Evolutionary conservation across 2,329 filamentous ascomycete genomes (phyloP), one percentile per base, ranked within the genome.

Genomic region (Sclerotinia minor): DNA sequence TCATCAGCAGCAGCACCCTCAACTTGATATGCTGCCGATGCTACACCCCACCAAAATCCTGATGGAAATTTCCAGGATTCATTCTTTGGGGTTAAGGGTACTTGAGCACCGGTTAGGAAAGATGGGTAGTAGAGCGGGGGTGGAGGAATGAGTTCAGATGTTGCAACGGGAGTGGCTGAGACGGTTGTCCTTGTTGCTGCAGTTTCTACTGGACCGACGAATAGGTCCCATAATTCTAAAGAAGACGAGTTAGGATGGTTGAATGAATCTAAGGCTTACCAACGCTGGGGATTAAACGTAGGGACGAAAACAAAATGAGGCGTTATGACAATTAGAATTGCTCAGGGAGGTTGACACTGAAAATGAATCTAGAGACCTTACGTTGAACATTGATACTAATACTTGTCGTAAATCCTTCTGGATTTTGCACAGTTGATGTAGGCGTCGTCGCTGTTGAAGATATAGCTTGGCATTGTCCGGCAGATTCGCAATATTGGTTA

Each of bases 11-110:
- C 80, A 13, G 82, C 82, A 41, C 84, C 76, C 72, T 85, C 77
- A 35, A 85, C 75, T 75, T 83, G 76, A 70, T 77, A 73, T 11
- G 84, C 82, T 6, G 80, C 80, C 17, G 82, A 79, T 0, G 83
- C 79, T 3, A 85, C 82, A n/a, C 84, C 80, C 72, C 80, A 82
- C 66, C 78, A 75, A 65, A 83, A 83, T 19, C 82, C 82, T 58
- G 67, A 50, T 2, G 73, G 73, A 64, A 74, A 74, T 53, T 72
- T 75, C 73, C 72, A 75, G 52, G 71, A 72, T 47, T 71, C 67
- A 57, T 74, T 75, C 44, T 71, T 72, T 17, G 53, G 15, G 8
- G 52, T 17, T 9, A 69, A 3, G 9, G 73, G 69, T 9, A 67
- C 64, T 64, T 75, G 71, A 9, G 59, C 65, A 19, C 65, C 65